phyloP scores from a whole-genome alignment of 495 filamentous ascomycete species.

The Durotheca rogersii region DNA sequence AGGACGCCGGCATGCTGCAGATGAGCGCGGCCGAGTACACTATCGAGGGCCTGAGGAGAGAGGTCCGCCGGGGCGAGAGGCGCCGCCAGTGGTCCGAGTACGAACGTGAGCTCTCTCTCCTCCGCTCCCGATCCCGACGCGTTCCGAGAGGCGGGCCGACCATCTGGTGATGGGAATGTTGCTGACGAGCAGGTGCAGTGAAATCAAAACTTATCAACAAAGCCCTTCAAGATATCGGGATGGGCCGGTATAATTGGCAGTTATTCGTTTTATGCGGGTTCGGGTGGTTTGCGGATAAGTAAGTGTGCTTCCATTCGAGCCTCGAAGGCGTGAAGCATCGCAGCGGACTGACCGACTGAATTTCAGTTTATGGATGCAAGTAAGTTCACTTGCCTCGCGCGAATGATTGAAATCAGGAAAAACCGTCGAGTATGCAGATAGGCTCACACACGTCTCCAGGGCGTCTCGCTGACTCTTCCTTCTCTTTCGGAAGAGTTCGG shows the following conservation, averaged over 20 bases:
- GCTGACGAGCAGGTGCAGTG: conserved; percentile 40
- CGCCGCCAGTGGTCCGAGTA: conserved; percentile 48
- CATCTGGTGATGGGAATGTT: background rate
- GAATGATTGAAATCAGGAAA: no score
- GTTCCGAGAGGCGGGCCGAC: background rate
- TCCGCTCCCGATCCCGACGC: background rate
- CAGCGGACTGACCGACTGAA: conserved; percentile 21
- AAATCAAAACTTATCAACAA: conserved; percentile 66
- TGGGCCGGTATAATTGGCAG: conserved; percentile 85
- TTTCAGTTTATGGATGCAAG: conserved; percentile 54
- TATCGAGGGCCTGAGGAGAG: conserved; percentile 50
- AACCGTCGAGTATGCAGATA: no score
- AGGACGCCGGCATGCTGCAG: conserved; percentile 45
- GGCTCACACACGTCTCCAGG: conserved; percentile 58
- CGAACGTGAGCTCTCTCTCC: conserved; percentile 46
- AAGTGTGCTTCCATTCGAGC: conserved; percentile 18
- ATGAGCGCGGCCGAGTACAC: conserved; percentile 50
- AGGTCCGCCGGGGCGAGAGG: conserved; percentile 44
- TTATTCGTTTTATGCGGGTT: conserved; percentile 81
- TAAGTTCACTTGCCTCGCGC: no score
- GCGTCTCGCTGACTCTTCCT: conserved; percentile 73
- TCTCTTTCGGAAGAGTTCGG: conserved; percentile 68
- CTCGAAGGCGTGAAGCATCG: no score
- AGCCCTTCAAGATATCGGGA: conserved; percentile 81
- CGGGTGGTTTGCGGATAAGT: conserved; percentile 67